Base-by-base conservation (phyloP, 2,329 filamentous ascomycete species). In the Aspergillus caelatus region DNA sequence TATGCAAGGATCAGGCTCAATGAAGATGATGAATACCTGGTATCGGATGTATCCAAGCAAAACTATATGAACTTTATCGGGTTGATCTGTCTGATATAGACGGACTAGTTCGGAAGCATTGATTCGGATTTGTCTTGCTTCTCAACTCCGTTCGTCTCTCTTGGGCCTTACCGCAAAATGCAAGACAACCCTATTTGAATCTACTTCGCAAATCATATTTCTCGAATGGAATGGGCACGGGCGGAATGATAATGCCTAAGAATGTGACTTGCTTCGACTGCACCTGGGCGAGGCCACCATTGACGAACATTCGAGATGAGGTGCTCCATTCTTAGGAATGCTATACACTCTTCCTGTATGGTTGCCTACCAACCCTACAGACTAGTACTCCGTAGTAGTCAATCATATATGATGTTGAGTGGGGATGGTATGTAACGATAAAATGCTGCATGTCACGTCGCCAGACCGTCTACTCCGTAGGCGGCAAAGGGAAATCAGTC, bases 151-250 rank as follows among this genome's bases (percentile, higher is more conserved):
- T 14, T 8, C 10, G 16, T 14, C 14, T 9, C 5, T 21, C 32
- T 36, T 54, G 30, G 52, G 52, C 52, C 30, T 54, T 34, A 54
- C 52, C 52, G 52, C 52, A 54, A 54, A 11, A 54, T 54, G 30
- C n/a, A 54, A 54, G 23, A n/a, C 39, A 41, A n/a, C 39, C 39
- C 14, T 19, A 41, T 19, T 41, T 41, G 16, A 41, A 6, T 8
- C 39, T 30, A 14, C 23, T 9, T 30, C 11, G 12, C 32, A 19
- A 19, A 55, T 55, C n/a, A 39, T n/a, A 23, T 26, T n/a, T 36
- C 4, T 26, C n/a, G 8, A 36, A 9, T 41, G n/a, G 11, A 14
- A 39, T 55, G 32, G 28, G 12, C 8, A 21, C 30, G 19, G 32
- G 16, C 23, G 52, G 19, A 16, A 39, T 55, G 32, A 26, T 26